Evolutionary conservation across 139 green algal genomes (phyloP).

Genomic region (Micromonas commoda): DNA sequence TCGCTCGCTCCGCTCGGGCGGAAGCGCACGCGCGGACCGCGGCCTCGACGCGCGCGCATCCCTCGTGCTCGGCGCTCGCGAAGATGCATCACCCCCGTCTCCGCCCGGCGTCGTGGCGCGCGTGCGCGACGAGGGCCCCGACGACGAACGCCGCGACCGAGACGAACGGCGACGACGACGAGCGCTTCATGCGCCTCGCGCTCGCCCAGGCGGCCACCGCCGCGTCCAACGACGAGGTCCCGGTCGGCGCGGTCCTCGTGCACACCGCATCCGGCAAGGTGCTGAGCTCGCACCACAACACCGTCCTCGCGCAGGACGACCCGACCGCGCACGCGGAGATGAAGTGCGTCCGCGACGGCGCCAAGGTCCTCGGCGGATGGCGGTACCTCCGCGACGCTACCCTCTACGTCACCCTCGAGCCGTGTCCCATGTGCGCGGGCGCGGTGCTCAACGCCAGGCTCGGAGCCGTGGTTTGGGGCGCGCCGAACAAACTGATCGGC

Average conservation of each 20-base stretch:
- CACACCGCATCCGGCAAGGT: constrained; percentile 10
- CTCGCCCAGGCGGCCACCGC: constrained; percentile 42
- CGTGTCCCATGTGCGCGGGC: constrained; percentile 92
- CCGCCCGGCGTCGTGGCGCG: neutral
- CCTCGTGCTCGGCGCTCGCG: neutral
- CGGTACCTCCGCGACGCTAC: constrained; percentile 44
- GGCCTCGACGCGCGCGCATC: neutral
- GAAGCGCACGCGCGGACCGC: too few relatives aligned
- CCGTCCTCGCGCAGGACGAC: constrained; percentile 42
- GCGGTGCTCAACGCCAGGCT: constrained; percentile 76
- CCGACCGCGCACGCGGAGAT: constrained; percentile 83
- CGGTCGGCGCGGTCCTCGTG: constrained; percentile 74
- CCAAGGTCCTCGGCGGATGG: constrained; percentile 1
- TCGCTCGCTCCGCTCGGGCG: too few relatives aligned
- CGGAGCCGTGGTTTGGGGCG: constrained; percentile 74
- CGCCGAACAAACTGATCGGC: constrained; percentile 66
- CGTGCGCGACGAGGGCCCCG: neutral
- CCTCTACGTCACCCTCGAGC: constrained; percentile 88
- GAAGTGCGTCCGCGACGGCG: constrained; percentile 55
- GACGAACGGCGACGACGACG: constrained; percentile 24
- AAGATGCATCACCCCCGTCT: neutral
- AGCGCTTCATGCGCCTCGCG: constrained; percentile 47
- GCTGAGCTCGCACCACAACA: constrained; percentile 51
- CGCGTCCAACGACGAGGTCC: constrained; percentile 58
- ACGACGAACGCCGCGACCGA: neutral